A percentile compares a stretch with the other conserved stretches of the same genome.
Evolutionary conservation across 805 yeast species (phyloP).

Genomic region (Candida ficus): DNA sequence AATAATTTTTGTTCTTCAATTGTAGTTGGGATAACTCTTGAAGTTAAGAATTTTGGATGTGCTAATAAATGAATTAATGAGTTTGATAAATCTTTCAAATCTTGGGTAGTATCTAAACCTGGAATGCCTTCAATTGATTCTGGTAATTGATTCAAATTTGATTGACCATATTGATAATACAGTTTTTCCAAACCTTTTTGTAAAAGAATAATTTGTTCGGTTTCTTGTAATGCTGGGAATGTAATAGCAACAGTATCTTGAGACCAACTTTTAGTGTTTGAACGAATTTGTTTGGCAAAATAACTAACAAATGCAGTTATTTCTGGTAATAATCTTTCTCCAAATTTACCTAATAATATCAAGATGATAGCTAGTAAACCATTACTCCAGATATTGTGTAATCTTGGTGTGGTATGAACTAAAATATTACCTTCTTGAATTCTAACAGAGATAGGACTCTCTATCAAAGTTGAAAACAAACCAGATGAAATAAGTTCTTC

Average conservation of each 20-base stretch:
- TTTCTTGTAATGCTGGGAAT: constrained; percentile 49
- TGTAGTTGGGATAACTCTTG: constrained; percentile 60
- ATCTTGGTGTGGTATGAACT: constrained; percentile 44
- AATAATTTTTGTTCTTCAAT: constrained; percentile 57
- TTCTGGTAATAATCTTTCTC: constrained; percentile 59
- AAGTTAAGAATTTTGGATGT: constrained; percentile 79
- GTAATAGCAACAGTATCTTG: constrained; percentile 47
- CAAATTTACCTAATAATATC: constrained; percentile 55
- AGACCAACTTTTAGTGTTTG: constrained; percentile 66
- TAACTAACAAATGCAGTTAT: constrained; percentile 54
- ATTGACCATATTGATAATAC: constrained; percentile 45
- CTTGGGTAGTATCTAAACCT: constrained; percentile 57
- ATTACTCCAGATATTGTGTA: constrained; percentile 81
- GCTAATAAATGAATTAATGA: constrained; percentile 69
- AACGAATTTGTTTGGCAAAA: constrained; percentile 61
- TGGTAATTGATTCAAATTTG: constrained; percentile 16
- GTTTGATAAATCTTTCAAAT: constrained; percentile 53
- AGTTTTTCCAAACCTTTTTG: constrained; percentile 51
- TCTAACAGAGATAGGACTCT: constrained; percentile 63
- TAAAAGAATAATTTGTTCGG: constrained; percentile 62
- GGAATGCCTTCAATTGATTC: constrained; percentile 36
- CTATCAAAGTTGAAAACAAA: constrained; percentile 59
- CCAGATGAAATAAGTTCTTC: constrained; percentile 62
- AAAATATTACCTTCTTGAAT: constrained; percentile 63
- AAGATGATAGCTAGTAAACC: constrained; percentile 71